phyloP scores from a whole-genome alignment of 345 rosid species.

The Dimocarpus longan region DNA sequence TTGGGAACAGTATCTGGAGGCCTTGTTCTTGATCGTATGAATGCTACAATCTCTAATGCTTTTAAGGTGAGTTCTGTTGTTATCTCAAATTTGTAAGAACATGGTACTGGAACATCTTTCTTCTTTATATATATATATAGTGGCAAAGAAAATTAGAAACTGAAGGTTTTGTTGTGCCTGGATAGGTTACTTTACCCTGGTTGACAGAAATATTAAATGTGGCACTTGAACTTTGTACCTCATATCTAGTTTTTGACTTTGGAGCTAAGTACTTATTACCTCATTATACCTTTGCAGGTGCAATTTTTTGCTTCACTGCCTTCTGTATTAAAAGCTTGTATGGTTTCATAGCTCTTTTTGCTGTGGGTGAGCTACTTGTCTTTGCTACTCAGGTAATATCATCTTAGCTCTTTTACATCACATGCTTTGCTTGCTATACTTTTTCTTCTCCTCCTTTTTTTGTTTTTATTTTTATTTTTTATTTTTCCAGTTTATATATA shows the following conservation, averaged over 20 bases:
- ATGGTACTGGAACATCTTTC: background rate
- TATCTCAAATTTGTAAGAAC: background rate
- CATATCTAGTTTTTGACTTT: too few relatives aligned
- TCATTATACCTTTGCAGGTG: too few relatives aligned
- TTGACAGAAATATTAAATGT: too few relatives aligned
- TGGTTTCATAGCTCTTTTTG: too few relatives aligned
- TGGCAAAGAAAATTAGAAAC: background rate
- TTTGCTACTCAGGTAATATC: slow-evolving; percentile 80
- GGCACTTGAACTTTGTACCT: too few relatives aligned
- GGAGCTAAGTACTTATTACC: too few relatives aligned
- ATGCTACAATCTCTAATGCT: slow-evolving; percentile 78
- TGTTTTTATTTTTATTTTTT: too few relatives aligned
- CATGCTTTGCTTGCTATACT: slow-evolving; percentile 5
- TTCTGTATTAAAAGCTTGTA: too few relatives aligned
- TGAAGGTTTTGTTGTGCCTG: too few relatives aligned
- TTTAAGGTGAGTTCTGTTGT: slow-evolving; percentile 63
- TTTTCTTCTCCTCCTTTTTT: background rate
- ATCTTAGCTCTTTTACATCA: background rate
- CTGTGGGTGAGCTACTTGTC: too few relatives aligned
- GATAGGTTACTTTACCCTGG: too few relatives aligned
- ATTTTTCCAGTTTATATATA: background rate
- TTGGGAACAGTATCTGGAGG: slow-evolving; percentile 90
- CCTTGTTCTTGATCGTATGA: slow-evolving; percentile 65
- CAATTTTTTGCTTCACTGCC: too few relatives aligned
- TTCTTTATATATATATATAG: background rate